Base-by-base conservation (phyloP, 257 asterid genomes). In the Plantago ovata region DNA sequence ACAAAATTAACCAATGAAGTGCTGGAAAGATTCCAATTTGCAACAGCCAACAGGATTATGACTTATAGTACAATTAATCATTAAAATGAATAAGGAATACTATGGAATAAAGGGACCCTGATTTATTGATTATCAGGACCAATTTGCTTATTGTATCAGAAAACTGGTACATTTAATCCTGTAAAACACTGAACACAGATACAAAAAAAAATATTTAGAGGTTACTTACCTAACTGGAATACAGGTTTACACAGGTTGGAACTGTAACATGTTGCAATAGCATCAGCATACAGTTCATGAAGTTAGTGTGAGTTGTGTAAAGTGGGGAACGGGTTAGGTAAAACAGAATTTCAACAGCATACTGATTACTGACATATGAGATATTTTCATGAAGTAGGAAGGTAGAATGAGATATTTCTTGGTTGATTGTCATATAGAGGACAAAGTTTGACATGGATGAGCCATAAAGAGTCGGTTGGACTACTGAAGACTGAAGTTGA, bases 281-380 rank as follows among this genome's bases (percentile, higher is more conserved):
- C 36, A 6, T 28, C 77, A 64, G 63, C 55, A 45, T 54, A 73
- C 62, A 63, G 45, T 66, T 61, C 58, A 74, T 69, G 22, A 61
- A 66, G 53, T n/a, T n/a, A n/a, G n/a, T 58, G 71, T 66, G 74
- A 62, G 68, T 22, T 62, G 1, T 48, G 60, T 70, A 68, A 66
- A 56, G 50, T 33, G 46, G 39, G 28, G 12, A 55, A 60, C 21
- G 21, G 65, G 46, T 53, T 14, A 50, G 60, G 69, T 40, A 52
- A 62, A 24, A 56, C 63, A 62, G 45, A 59, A 32, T 18, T 49
- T 18, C 24, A n/a, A 19, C 16, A 44, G 52, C 67, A 63, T 62
- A 58, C 49, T 52, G 79, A 73, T 73, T 62, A 58, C 49, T 52
- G 79, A 73, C 75, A 73, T 62, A 65, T 53, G 3, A 70, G 79